Percentiles rank a stretch among this genome's conserved stretches.
These are phyloP conservation scores for Taxillus chinensis DNA, from an alignment of 164 flowering plant genomes.

Conservation along the genomic window DNA sequence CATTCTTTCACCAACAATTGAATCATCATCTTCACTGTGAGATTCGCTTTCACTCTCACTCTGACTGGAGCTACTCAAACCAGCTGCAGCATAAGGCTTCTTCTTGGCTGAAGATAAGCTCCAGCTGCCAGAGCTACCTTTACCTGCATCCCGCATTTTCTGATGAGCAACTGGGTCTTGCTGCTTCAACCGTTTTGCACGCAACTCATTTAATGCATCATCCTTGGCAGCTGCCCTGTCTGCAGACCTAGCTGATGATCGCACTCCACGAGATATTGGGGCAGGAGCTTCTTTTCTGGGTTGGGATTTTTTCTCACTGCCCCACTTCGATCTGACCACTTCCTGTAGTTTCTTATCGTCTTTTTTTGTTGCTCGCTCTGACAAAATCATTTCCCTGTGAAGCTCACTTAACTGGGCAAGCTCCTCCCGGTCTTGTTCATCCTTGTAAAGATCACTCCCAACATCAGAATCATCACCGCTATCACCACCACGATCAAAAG, in stretches of 20 bases:
- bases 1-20: slow-evolving; percentile 59
- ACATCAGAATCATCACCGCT: slow-evolving; percentile 74
- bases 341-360: slow-evolving; percentile 55
- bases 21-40: slow-evolving; percentile 66
- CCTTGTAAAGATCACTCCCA: slow-evolving; percentile 85
- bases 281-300: slow-evolving; percentile 42
- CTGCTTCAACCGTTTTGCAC: slow-evolving; percentile 69
- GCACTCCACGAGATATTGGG: slow-evolving; percentile 44
- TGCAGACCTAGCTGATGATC: slow-evolving; percentile 58
- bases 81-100: slow-evolving; percentile 25
- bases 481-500: slow-evolving; percentile 36
- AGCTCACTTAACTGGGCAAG: slow-evolving; percentile 72
- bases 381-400: slow-evolving; percentile 71
- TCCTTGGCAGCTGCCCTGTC: slow-evolving; percentile 65
- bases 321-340: slow-evolving; percentile 47
- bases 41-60: slow-evolving; percentile 69
- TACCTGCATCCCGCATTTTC: slow-evolving; percentile 42
- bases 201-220: slow-evolving; percentile 79
- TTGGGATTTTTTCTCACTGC: slow-evolving; percentile 32
- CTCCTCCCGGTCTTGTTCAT: slow-evolving; percentile 61
- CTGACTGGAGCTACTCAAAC: slow-evolving; percentile 59
- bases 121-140: slow-evolving; percentile 30
- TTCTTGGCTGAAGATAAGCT: slow-evolving; percentile 44
- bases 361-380: slow-evolving; percentile 57
- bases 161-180: slow-evolving; percentile 58